These are phyloP conservation scores for Podaxis sp. DNA, from an alignment of 768 basidiomycete genomes.

Conservation along the genomic window DNA sequence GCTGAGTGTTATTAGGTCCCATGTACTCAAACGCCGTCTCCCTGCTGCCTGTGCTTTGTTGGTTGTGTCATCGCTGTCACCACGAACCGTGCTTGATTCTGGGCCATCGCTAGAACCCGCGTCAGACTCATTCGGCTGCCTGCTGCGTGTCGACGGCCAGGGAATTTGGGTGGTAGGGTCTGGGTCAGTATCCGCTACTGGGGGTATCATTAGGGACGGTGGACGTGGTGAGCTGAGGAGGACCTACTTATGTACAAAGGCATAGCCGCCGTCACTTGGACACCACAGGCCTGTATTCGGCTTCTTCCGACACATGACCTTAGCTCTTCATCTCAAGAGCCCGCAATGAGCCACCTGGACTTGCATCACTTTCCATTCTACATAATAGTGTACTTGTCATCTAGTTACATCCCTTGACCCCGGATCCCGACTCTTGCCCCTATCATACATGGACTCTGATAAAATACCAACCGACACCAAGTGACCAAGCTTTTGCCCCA, in stretches of 20 bases:
- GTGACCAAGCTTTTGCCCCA: not conserved
- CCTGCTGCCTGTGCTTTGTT: slow-evolving; percentile 22
- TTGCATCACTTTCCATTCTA: not conserved
- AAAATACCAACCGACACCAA: slow-evolving; percentile 1
- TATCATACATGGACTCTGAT: slow-evolving; percentile 8
- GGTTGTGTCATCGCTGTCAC: slow-evolving; percentile 15
- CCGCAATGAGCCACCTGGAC: not conserved
- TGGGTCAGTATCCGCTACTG: slow-evolving; percentile 56
- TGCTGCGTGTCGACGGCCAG: slow-evolving; percentile 56
- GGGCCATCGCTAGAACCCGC: not conserved
- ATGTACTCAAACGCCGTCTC: slow-evolving; percentile 47
- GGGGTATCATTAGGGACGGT: slow-evolving; percentile 52
- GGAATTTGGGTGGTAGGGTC: slow-evolving; percentile 80
- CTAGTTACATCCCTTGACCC: not conserved
- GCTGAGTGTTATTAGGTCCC: slow-evolving; percentile 79
- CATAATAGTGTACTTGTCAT: not conserved
- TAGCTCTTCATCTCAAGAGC: slow-evolving; percentile 1
- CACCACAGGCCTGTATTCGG: slow-evolving; percentile 1
- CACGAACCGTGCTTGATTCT: slow-evolving; percentile 16
- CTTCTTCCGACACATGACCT: slow-evolving; percentile 1
- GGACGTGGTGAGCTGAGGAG: not conserved
- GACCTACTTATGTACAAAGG: not conserved
- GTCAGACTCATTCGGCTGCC: slow-evolving; percentile 28
- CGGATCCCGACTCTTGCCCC: not conserved
- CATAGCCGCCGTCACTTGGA: not conserved